Evolutionary conservation across 805 yeast genomes (phyloP).

Genomic region (Wickerhamiella hasegawae): DNA sequence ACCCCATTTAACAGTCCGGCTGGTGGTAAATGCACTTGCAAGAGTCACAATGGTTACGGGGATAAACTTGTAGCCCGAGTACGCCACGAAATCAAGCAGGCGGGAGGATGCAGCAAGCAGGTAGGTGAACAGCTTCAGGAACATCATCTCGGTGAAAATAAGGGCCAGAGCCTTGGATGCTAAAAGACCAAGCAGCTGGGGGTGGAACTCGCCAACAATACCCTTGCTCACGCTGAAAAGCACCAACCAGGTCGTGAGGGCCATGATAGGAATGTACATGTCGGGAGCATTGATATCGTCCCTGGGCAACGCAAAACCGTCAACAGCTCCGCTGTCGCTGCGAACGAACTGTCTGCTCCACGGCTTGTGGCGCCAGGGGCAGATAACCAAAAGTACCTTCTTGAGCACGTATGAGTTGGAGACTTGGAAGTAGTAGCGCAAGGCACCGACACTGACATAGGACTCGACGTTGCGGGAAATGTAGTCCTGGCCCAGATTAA

Average conservation of each 20-base stretch:
- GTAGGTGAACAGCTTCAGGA: slow-evolving; percentile 72
- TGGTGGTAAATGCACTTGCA: slow-evolving; percentile 17
- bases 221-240: slow-evolving; percentile 78
- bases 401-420: slow-evolving; percentile 71
- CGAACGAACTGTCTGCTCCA: slow-evolving; percentile 48
- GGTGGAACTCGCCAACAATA: slow-evolving; percentile 76
- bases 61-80: slow-evolving; percentile 88
- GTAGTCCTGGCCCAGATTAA: slow-evolving; percentile 66
- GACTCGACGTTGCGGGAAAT: slow-evolving; percentile 51
- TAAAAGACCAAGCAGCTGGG: slow-evolving; percentile 75
- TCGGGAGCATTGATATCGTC: slow-evolving; percentile 93
- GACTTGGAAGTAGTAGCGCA: slow-evolving; percentile 82
- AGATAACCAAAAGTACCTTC: slow-evolving; percentile 56
- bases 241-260: slow-evolving; percentile 71
- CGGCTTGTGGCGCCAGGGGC: slow-evolving; percentile 73
- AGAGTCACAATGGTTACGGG: slow-evolving; percentile 30
- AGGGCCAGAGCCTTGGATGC: slow-evolving; percentile 78
- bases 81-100: slow-evolving; percentile 71
- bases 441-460: slow-evolving; percentile 34
- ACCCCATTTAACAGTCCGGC: slow-evolving; percentile 30
- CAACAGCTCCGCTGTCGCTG: slow-evolving; percentile 22
- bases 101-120: slow-evolving; percentile 54
- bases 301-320: slow-evolving; percentile 54
- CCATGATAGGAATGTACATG: slow-evolving; percentile 89
- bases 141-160: slow-evolving; percentile 54